Conservation (phyloP, 495 filamentous ascomycete genomes). For the Cenococcum geophilum region DNA sequence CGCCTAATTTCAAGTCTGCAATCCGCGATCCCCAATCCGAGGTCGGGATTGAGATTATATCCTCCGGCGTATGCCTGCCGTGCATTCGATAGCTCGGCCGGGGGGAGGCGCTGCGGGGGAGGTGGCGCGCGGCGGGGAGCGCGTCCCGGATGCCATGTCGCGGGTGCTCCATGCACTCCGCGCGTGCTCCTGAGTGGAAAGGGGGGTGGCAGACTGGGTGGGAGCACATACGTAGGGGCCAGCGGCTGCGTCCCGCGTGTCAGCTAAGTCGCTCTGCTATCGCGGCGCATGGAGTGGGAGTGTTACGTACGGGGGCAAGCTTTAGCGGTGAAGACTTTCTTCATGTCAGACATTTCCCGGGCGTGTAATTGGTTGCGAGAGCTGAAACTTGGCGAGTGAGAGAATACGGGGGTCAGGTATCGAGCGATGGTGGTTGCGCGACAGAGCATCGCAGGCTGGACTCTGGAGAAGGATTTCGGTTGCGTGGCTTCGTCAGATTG, state of each 20-base stretch:
- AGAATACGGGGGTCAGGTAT: not conserved
- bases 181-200: too few species aligned
- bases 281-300: conserved; percentile 4
- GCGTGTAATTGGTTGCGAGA: not conserved
- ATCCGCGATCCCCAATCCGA: not conserved
- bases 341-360: conserved; percentile 32
- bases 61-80: not conserved
- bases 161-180: too few species aligned
- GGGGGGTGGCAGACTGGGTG: not conserved
- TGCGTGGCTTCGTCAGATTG: too few species aligned
- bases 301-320: conserved; percentile 30
- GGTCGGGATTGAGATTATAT: not conserved
- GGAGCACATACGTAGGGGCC: conserved; percentile 51
- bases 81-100: not conserved
- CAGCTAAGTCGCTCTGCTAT: conserved; percentile 1
- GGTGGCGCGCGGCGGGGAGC: not conserved
- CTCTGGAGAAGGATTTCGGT: too few species aligned
- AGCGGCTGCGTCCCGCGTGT: conserved; percentile 41
- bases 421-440: not conserved
- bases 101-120: not conserved
- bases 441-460: not conserved
- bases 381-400: not conserved
- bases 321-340: conserved; percentile 33
- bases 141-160: not conserved
- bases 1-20: not conserved